Conservation (phyloP, 225 moss, liverwort and hornwort species). For the Bryum argenteum region DNA sequence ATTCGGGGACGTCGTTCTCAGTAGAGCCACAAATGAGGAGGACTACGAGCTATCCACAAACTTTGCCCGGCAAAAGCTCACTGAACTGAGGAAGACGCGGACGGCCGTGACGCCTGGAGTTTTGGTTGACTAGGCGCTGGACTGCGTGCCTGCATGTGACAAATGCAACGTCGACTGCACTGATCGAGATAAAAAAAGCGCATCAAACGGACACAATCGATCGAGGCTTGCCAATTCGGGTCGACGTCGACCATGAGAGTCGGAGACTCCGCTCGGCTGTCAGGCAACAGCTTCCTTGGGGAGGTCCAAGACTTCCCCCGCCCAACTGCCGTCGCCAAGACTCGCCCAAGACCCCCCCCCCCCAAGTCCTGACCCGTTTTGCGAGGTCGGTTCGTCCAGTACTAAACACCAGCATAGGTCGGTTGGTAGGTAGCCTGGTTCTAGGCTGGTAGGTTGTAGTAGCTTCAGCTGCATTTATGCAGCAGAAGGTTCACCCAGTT, state of each 20-base stretch:
- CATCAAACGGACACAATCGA: constrained; percentile 35
- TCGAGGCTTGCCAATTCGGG: constrained; percentile 27
- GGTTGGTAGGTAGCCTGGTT: not conserved
- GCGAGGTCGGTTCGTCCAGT: not conserved
- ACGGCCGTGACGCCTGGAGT: no score
- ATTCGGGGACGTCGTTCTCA: not conserved
- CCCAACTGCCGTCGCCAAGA: constrained; percentile 27
- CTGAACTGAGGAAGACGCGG: not conserved
- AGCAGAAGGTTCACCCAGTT: not conserved
- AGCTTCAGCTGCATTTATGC: not conserved
- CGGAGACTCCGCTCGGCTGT: constrained; percentile 31
- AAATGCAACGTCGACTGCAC: not conserved
- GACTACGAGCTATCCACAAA: not conserved
- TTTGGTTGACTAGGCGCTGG: constrained; percentile 5
- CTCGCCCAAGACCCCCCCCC: constrained; percentile 11
- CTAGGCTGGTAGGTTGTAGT: not conserved
- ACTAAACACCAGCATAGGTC: not conserved
- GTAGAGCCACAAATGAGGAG: not conserved
- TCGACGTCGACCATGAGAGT: constrained; percentile 10
- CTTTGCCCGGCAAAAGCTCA: not conserved
- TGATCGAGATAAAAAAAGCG: constrained; percentile 27
- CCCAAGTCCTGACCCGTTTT: not conserved
- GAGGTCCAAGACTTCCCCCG: not conserved
- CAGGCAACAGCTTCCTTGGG: constrained; percentile 36
- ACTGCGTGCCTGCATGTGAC: not conserved